These are phyloP conservation scores for Cladosporium velox DNA, from an alignment of 2,329 filamentous ascomycete genomes.

Conservation along the genomic window DNA sequence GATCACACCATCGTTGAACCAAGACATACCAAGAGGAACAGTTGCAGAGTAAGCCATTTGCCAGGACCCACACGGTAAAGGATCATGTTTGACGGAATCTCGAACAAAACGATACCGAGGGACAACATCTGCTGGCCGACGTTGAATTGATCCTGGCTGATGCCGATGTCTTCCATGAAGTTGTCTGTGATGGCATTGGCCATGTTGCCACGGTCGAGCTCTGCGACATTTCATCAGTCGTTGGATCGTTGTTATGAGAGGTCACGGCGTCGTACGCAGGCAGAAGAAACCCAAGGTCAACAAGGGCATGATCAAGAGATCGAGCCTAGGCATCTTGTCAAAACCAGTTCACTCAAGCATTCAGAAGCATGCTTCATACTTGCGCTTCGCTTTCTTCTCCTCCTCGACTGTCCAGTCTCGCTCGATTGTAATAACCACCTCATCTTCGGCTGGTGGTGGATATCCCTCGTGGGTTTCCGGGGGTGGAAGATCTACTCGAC, in stretches of 20 bases:
- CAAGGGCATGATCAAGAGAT: constrained; percentile 38
- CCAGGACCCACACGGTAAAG: constrained; percentile 41
- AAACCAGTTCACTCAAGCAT: neutral
- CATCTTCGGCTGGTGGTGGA: constrained; percentile 14
- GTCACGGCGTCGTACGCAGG: constrained; percentile 26
- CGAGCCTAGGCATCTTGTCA: constrained; percentile 27
- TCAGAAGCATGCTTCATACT: constrained; percentile 25
- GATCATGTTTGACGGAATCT: constrained; percentile 37
- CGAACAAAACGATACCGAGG: constrained; percentile 38
- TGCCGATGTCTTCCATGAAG: constrained; percentile 36
- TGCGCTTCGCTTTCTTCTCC: constrained; percentile 35
- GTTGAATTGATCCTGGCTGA: constrained; percentile 38
- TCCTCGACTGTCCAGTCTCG: constrained; percentile 35
- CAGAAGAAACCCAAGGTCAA: constrained; percentile 39
- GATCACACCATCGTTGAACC: neutral
- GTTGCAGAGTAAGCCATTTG: constrained; percentile 43
- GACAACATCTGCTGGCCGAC: constrained; percentile 39
- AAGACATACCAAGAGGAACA: constrained; percentile 35
- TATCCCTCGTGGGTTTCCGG: neutral
- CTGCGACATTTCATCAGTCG: neutral
- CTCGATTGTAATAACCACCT: constrained; percentile 20
- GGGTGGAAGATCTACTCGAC: constrained; percentile 16
- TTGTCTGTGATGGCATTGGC: constrained; percentile 37
- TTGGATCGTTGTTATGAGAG: too few relatives aligned
- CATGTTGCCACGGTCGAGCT: constrained; percentile 31